Evolutionary conservation across 768 basidiomycete species (phyloP).

Genomic region (Gelatoporia subvermispora): DNA sequence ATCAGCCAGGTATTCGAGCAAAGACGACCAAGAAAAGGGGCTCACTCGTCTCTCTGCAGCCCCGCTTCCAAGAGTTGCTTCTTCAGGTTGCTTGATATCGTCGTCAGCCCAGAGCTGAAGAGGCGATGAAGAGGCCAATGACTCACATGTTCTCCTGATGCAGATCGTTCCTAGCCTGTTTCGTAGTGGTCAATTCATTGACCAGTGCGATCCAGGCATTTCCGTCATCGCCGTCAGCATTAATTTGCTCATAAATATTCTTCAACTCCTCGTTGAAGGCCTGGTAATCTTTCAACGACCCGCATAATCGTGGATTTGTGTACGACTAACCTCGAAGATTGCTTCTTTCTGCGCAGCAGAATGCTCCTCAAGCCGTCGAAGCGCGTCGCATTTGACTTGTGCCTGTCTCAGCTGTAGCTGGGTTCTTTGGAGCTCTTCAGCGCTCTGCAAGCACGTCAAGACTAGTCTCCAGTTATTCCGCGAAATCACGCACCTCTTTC

Average conservation of each 20-base stretch:
- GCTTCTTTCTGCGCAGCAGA: conserved; percentile 85
- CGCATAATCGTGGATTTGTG: conserved; percentile 1
- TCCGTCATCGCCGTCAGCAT: conserved; percentile 69
- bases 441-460: conserved; percentile 36
- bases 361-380: conserved; percentile 73
- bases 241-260: conserved; percentile 81
- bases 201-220: conserved; percentile 73
- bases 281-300: conserved; percentile 31
- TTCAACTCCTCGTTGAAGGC: conserved; percentile 94
- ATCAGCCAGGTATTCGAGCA: conserved; percentile 14
- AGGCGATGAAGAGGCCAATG: neutral
- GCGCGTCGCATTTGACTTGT: conserved; percentile 71
- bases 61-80: conserved; percentile 66
- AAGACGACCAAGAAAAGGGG: conserved; percentile 10
- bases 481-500: conserved; percentile 47
- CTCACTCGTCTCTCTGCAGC: conserved; percentile 77
- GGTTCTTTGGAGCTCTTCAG: conserved; percentile 56
- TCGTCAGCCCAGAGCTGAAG: neutral
- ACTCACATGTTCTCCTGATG: conserved; percentile 79
- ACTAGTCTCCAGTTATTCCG: neutral
- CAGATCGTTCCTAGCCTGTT: conserved; percentile 69
- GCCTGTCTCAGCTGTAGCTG: conserved; percentile 62
- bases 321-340: conserved; percentile 77
- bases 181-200: conserved; percentile 66
- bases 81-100: conserved; percentile 53